A percentile compares a stretch with the other conserved stretches of the same genome.
Conservation (phyloP, 2,329 filamentous ascomycete genomes). For the Tolypocladium album region DNA sequence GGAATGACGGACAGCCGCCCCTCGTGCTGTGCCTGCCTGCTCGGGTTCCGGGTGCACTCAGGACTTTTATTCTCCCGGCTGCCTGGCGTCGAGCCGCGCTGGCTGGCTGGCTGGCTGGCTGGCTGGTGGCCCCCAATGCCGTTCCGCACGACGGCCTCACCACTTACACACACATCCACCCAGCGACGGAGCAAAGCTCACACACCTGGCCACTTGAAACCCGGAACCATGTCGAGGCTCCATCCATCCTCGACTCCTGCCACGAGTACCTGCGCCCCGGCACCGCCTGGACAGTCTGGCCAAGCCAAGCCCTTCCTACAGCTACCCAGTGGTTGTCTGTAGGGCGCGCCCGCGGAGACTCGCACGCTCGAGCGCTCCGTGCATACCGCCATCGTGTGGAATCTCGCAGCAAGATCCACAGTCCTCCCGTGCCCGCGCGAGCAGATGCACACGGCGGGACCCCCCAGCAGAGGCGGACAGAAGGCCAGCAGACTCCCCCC, state of each 20-base stretch:
- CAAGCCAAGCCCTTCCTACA: neutral
- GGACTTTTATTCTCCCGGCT: neutral
- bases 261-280: neutral
- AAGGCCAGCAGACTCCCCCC: neutral
- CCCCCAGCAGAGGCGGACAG: neutral
- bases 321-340: neutral
- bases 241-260: neutral
- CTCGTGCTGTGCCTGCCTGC: neutral
- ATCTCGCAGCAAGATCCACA: neutral
- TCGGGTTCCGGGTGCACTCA: neutral
- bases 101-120: neutral
- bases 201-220: slow-evolving; percentile 3
- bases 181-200: neutral
- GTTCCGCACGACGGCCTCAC: neutral
- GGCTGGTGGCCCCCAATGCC: neutral
- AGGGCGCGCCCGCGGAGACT: neutral
- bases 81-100: too few relatives aligned
- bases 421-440: neutral
- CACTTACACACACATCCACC: neutral
- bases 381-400: neutral
- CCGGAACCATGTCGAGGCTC: slow-evolving; percentile 5
- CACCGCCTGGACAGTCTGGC: neutral
- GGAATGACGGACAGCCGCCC: neutral
- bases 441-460: neutral
- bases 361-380: neutral